A percentile compares a stretch with the other conserved stretches of the same genome.
phyloP scores from a whole-genome alignment of 2,329 filamentous ascomycete species.

The Colletotrichum tofieldiae region DNA sequence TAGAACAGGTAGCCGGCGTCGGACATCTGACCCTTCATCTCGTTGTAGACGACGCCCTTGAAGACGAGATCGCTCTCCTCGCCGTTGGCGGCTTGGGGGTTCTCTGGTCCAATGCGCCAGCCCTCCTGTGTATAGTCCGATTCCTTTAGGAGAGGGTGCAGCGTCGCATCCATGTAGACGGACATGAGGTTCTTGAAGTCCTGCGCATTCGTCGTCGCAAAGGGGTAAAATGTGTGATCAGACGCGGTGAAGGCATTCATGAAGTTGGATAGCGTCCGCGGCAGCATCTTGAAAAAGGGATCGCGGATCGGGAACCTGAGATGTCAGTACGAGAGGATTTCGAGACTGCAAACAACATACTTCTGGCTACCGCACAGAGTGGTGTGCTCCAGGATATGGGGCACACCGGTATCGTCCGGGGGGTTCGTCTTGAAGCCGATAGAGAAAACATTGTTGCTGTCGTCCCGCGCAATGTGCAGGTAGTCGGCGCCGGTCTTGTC shows the following conservation, averaged over 20 bases:
- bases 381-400: conserved; percentile 97
- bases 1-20: conserved; percentile 97
- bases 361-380: conserved; percentile 96
- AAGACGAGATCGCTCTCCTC: conserved; percentile 84
- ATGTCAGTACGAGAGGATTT: background rate
- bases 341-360: conserved; percentile 63
- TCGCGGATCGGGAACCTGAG: conserved; percentile 93
- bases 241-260: conserved; percentile 99
- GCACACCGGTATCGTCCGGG: conserved; percentile 94
- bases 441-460: conserved; percentile 99
- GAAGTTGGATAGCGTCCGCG: conserved; percentile 97
- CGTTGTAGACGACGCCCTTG: conserved; percentile 98
- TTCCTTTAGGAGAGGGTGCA: conserved; percentile 90
- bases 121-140: conserved; percentile 97
- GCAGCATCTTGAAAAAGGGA: conserved; percentile 99
- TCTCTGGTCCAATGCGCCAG: conserved; percentile 95
- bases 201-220: conserved; percentile 95
- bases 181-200: conserved; percentile 97
- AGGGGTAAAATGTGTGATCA: conserved; percentile 97
- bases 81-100: conserved; percentile 73
- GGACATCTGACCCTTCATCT: conserved; percentile 99
- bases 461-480: conserved; percentile 93
- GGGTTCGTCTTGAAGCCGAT: conserved; percentile 99
- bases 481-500: conserved; percentile 98
- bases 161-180: conserved; percentile 94